A percentile compares a stretch with the other conserved stretches of the same genome.
Conservation (phyloP, 1,139 yeast species). For the Pichia sp. region DNA sequence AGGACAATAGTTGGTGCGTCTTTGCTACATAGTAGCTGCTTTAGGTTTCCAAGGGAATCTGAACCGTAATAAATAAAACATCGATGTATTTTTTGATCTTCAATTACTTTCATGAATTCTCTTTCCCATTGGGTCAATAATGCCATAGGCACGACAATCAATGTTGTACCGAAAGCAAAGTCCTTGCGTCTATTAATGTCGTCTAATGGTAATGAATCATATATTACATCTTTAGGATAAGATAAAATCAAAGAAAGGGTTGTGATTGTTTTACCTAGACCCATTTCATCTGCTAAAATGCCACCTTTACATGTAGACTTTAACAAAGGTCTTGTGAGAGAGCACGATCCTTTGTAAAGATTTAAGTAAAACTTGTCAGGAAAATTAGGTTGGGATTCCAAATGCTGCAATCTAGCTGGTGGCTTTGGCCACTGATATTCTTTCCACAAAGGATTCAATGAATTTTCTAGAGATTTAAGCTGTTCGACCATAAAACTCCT, state of each 20-base stretch:
- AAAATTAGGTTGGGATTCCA: neutral
- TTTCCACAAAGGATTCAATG: constrained; percentile 85
- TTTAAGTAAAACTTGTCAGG: constrained; percentile 62
- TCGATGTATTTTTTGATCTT: constrained; percentile 36
- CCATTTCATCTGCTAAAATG: constrained; percentile 96
- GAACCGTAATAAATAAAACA: constrained; percentile 74
- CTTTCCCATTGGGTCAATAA: constrained; percentile 85
- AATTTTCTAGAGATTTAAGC: constrained; percentile 37
- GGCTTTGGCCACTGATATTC: constrained; percentile 66
- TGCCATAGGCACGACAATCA: constrained; percentile 89
- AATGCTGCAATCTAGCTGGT: constrained; percentile 13
- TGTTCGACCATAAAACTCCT: constrained; percentile 24
- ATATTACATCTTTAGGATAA: constrained; percentile 46
- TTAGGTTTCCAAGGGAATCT: constrained; percentile 47
- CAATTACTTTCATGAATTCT: constrained; percentile 64
- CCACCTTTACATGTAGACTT: constrained; percentile 70
- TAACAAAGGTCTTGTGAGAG: constrained; percentile 60
- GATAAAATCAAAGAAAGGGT: constrained; percentile 69
- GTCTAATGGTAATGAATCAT: constrained; percentile 11
- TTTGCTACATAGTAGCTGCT: constrained; percentile 38
- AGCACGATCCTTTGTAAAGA: constrained; percentile 76
- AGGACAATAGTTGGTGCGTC: constrained; percentile 69
- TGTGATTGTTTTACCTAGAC: constrained; percentile 88
- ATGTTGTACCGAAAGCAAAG: constrained; percentile 69
- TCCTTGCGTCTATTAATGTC: constrained; percentile 23